These are phyloP conservation scores for Monosporozyma aerobia DNA, from an alignment of 805 yeast genomes.

Conservation along the genomic window DNA sequence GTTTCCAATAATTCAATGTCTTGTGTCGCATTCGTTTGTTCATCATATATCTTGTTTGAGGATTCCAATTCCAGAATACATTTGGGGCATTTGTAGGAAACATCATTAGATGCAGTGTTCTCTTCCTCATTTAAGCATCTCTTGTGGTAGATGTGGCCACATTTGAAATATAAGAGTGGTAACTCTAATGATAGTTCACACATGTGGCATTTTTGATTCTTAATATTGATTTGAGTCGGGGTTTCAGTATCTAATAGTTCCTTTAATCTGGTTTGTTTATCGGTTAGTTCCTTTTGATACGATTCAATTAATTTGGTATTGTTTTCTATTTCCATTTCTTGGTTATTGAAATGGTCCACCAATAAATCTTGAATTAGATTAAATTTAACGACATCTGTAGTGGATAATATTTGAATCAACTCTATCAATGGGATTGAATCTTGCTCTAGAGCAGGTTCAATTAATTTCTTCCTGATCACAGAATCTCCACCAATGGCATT, in stretches of 20 bases:
- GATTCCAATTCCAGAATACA: slow-evolving; percentile 69
- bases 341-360: slow-evolving; percentile 48
- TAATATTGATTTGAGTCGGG: slow-evolving; percentile 38
- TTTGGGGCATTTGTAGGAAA: slow-evolving; percentile 51
- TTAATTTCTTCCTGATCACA: slow-evolving; percentile 36
- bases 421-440: slow-evolving; percentile 66
- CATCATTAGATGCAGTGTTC: slow-evolving; percentile 8
- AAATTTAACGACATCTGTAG: slow-evolving; percentile 53
- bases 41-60: slow-evolving; percentile 44
- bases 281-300: slow-evolving; percentile 56
- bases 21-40: slow-evolving; percentile 54
- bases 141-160: slow-evolving; percentile 81
- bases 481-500: slow-evolving; percentile 43
- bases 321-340: slow-evolving; percentile 56
- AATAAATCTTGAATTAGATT: slow-evolving; percentile 67
- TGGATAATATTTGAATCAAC: slow-evolving; percentile 57
- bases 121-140: slow-evolving; percentile 55
- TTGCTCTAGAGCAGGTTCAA: slow-evolving; percentile 43
- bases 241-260: slow-evolving; percentile 33
- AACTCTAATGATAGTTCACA: slow-evolving; percentile 61
- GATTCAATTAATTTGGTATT: slow-evolving; percentile 57
- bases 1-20: slow-evolving; percentile 54
- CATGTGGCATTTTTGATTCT: slow-evolving; percentile 52
- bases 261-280: slow-evolving; percentile 45
- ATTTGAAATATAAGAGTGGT: slow-evolving; percentile 77